Conservation (phyloP, 257 asterid species). For the Leptodermis oblonga region DNA sequence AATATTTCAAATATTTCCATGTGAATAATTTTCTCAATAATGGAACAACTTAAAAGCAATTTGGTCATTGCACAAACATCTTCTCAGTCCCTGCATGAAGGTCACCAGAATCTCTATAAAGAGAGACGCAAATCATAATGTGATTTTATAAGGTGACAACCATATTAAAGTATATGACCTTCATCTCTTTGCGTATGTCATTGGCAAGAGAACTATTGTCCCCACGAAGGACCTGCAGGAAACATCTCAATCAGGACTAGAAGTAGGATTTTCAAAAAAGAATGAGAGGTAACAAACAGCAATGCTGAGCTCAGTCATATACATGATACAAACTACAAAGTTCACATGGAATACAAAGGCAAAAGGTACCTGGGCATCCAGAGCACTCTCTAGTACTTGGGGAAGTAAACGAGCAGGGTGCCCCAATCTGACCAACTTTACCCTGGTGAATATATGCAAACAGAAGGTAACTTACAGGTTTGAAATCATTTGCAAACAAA, state of each 20-base stretch:
- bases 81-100: not conserved
- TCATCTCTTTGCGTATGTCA: constrained; percentile 98
- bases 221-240: constrained; percentile 79
- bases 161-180: constrained; percentile 36
- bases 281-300: not conserved
- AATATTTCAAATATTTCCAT: not conserved
- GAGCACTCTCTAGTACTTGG: constrained; percentile 89
- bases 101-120: not conserved
- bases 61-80: not conserved
- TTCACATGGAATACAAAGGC: constrained; percentile 18
- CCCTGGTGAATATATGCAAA: constrained; percentile 35
- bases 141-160: not conserved
- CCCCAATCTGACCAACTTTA: constrained; percentile 91
- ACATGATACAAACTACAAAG: constrained; percentile 13
- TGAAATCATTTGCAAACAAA: not conserved
- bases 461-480: constrained; percentile 3
- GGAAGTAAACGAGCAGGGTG: constrained; percentile 99
- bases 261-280: constrained; percentile 1
- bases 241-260: constrained; percentile 16
- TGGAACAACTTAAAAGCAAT: not conserved
- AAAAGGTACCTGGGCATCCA: constrained; percentile 78
- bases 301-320: no score
- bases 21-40: no score
- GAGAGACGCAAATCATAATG: constrained; percentile 3
- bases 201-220: constrained; percentile 95